A percentile compares a stretch with the other conserved stretches of the same genome.
Conservation (phyloP, 192 early-diverging fungal species). For the Coemansia sp. region DNA sequence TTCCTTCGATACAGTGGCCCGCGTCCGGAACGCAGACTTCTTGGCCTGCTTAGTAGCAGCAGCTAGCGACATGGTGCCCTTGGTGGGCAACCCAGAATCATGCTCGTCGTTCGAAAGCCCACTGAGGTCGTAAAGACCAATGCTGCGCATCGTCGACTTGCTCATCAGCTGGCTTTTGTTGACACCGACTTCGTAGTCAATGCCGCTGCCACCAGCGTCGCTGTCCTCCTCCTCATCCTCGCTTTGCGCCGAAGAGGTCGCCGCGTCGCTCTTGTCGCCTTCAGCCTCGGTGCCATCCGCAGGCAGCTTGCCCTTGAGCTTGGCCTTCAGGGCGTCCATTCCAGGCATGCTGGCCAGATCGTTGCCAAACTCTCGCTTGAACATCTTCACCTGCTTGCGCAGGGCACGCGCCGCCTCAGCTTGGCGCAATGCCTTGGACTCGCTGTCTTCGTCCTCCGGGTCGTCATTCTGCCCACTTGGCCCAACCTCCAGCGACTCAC, state of each 20-base stretch:
- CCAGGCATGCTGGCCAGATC: slow-evolving; percentile 34
- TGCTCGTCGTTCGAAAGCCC: slow-evolving; percentile 13
- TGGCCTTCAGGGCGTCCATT: slow-evolving; percentile 26
- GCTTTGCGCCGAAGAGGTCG: not conserved
- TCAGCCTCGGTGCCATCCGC: slow-evolving; percentile 6
- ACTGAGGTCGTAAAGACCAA: slow-evolving; percentile 8
- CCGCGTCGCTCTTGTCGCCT: slow-evolving; percentile 1
- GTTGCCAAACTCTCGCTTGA: slow-evolving; percentile 43
- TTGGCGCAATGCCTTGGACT: slow-evolving; percentile 24
- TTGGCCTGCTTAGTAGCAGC: slow-evolving; percentile 39
- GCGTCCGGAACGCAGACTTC: slow-evolving; percentile 39
- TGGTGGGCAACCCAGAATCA: not conserved
- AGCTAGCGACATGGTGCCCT: slow-evolving; percentile 31
- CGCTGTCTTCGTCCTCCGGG: slow-evolving; percentile 21
- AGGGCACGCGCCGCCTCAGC: slow-evolving; percentile 27
- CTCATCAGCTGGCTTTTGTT: slow-evolving; percentile 4
- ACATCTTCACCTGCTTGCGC: slow-evolving; percentile 41
- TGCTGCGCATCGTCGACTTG: slow-evolving; percentile 1
- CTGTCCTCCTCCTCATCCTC: not conserved
- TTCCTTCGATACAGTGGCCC: slow-evolving; percentile 29
- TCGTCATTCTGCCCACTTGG: slow-evolving; percentile 2
- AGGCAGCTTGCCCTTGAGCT: slow-evolving; percentile 17
- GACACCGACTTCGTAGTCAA: slow-evolving; percentile 7
- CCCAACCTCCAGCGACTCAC: slow-evolving; percentile 1
- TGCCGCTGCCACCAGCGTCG: not conserved